Evolutionary conservation across 1,284 basidiomycete genomes (phyloP), one percentile per base, ranked within the genome.

Genomic region (Cutaneotrichosporon spelunceum): DNA sequence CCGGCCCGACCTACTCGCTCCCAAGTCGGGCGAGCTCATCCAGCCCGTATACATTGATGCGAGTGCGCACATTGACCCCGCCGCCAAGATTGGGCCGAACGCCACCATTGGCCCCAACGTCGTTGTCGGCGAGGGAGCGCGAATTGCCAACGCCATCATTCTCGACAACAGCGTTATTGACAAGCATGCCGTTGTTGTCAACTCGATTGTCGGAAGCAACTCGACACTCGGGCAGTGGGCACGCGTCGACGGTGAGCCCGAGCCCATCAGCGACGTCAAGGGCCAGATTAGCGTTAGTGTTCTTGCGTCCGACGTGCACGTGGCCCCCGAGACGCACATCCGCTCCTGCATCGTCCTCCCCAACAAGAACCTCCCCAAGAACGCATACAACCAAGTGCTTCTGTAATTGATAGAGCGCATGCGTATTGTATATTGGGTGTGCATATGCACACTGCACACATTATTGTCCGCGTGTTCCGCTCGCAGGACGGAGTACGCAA

Each of bases 281-380:
- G 76, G 75, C 21, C 71, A 81, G 67, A 78, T 81, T 67, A 78
- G 73, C 53, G 80, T 82, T 34, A 77, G 78, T 29, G 81, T 83
- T 42, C 71, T 65, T 72, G 81, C 80, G 42, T 77, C 78, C 60
- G 79, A 82, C 53, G 81, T 81, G 16, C 66, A 70, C 0, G 73
- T 82, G 33, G 74, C 77, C 3, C 75, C 77, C 29, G 81, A 82
- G 66, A 76, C 79, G 14, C 66, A 71, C 29, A 66, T 77, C 53
- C 60, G 71, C 49, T 79, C 77, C 63, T 82, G 81, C 66, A 82
- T 83, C 66, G 82, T 83, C 26, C 70, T 83, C 16, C 82, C 82
- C 5, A 79, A 78, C 67, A 83, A 83, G 76, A 71, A 76, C 4
- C 71, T 83, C 23, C 69, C 65, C 44, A 76, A 72, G 62, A 80